Base-by-base conservation (phyloP, 2,329 filamentous ascomycete species). In the Colletotrichum spinosum region DNA sequence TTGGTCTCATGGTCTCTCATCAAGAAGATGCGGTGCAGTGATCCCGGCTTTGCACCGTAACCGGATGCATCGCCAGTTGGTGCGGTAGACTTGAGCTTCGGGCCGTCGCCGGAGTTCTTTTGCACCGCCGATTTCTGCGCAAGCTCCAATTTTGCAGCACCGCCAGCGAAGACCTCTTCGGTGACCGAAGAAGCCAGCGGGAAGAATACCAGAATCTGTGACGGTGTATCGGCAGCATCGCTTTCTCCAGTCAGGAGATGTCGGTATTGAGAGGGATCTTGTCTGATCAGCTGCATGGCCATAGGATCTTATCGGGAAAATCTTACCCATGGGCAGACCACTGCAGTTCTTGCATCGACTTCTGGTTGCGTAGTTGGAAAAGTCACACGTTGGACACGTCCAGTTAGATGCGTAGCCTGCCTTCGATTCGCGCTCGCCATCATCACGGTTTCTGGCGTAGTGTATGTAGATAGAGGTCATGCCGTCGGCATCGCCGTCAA, bases 151-250 rank as follows among this genome's bases (percentile, higher is more conserved):
- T 92, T 92, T 70, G 88, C 87, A 54, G 93, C 87, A 33, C 92
- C 92, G 61, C 87, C 89, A 1, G 90, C 90, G 9, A 97, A 81
- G 52, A 92, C 80, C 60, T 91, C 88, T 76, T 95, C 92, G 7
- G 85, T 91, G 6, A 93, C 87, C 12, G 90, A 89, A 1, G 86
- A 79, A 38, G 92, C 88, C 7, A 97, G 79, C 8, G 90, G 90
- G 65, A 92, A 88, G 33, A 96, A 82, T 5, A 96, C 86, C 17
- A 96, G 79, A 69, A 94, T 93, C 69, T 94, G 92, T 1, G 92
- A 93, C 1, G 90, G 86, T 0, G 84, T 77, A 62, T 89, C 77
- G 55, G 81, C 78, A 33, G 82, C 80, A 70, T 86, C 83, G 15
- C 81, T 82, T 57, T 80, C 78, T 37, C 83, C 83, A 17, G 82